Conservation (phyloP, 2,329 filamentous ascomycete genomes). For the Hypoxylon sp. region DNA sequence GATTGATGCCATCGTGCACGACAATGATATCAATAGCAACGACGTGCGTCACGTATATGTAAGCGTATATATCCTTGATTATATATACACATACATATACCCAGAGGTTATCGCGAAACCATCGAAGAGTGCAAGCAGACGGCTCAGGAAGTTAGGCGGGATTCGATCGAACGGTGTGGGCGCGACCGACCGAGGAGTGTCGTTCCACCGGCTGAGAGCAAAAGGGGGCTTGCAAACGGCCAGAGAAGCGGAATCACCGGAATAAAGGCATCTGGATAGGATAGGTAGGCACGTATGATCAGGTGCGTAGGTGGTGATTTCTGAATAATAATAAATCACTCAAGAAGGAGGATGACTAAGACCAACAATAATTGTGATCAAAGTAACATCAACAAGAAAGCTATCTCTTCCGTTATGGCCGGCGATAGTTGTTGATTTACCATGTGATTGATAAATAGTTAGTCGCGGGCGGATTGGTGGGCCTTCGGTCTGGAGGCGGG, state of each 20-base stretch:
- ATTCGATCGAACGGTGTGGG: conserved; percentile 10
- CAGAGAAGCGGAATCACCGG: conserved; percentile 45
- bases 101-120: conserved; percentile 29
- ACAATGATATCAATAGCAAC: neutral
- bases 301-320: conserved; percentile 34
- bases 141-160: conserved; percentile 5
- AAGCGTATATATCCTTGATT: conserved; percentile 38
- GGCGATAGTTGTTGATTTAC: conserved; percentile 28
- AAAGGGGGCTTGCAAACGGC: conserved; percentile 38
- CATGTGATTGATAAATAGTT: conserved; percentile 40
- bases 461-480: conserved; percentile 31
- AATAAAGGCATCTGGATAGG: conserved; percentile 42
- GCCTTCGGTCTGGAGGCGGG: conserved; percentile 18
- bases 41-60: conserved; percentile 19
- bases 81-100: conserved; percentile 33
- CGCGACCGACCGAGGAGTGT: conserved; percentile 23
- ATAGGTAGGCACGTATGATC: conserved; percentile 38
- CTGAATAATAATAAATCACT: conserved; percentile 39
- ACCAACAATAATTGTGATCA: conserved; percentile 37
- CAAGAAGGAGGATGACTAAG: conserved; percentile 44
- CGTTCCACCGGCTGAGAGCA: conserved; percentile 24
- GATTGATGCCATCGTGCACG: conserved; percentile 56
- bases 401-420: conserved; percentile 24
- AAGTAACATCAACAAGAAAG: conserved; percentile 34
- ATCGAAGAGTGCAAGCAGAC: conserved; percentile 25